Evolutionary conservation across 2,329 filamentous ascomycete species (phyloP), one percentile per base, ranked within the genome.

Genomic region (Diaporthe eres): DNA sequence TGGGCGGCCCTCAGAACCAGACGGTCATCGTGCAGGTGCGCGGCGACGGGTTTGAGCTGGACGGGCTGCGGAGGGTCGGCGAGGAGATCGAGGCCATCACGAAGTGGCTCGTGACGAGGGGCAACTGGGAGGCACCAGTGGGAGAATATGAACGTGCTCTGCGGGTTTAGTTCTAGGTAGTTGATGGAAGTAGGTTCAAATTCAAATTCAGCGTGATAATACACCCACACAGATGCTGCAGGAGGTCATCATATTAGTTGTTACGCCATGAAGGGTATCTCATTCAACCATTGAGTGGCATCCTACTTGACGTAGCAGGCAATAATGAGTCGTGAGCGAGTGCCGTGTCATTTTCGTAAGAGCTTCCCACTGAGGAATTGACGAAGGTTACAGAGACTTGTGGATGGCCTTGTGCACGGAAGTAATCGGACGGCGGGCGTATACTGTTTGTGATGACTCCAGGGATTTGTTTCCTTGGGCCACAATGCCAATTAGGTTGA

Each of bases 61-160:
- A 25, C 7, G 71, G 72, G 34, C 25, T 65, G 37, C 49, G 55
- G 17, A 31, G 4, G 25, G 13, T 76, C 6, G 75, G 72, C 47
- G 68, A 75, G 51, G 58, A 76, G 57, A 39, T 76, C 47, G 72
- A 70, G 44, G 65, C 47, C 7, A 75, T 74, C 49, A 75, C 72
- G 2, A 74, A 34, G 47, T 76, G 75, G 75, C 49, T 76, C 2
- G 68, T 71, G 22, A 44, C 39, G 37, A 74, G 31, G 53, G 34
- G 25, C 22, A 51, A 76, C 13, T 76, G 75, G 75, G 63, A 60
- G 4, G 39, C 19, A 2, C 65, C 63, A 3, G 65, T 76, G 31
- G 72, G 47, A 0, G 49, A 34, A 1, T 76, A 61, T 13, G 68
- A 51, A 17, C 49, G 44, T 12, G 39, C 34, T 42, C 65, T 70